These are phyloP conservation scores for Pulveroboletus sp. DNA, from an alignment of 768 basidiomycete species.

Conservation along the genomic window DNA sequence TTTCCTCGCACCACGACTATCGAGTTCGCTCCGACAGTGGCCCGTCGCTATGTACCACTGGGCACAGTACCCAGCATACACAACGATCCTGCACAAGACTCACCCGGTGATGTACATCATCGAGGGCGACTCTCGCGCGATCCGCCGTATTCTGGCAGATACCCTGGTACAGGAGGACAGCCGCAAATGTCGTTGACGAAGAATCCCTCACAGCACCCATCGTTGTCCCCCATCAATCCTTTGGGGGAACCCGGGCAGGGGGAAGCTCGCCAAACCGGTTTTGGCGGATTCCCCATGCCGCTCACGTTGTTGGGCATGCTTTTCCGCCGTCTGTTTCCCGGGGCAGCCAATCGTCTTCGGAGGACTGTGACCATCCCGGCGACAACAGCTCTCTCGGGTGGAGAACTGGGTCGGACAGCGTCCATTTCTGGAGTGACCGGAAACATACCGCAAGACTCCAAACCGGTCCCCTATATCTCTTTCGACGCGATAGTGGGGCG, in stretches of 20 bases:
- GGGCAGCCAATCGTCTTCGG: slow-evolving; percentile 50
- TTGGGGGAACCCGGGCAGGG: slow-evolving; percentile 10
- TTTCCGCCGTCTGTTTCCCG: slow-evolving; percentile 60
- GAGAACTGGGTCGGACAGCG: slow-evolving; percentile 26
- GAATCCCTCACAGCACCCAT: slow-evolving; percentile 13
- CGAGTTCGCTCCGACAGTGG: slow-evolving; percentile 46
- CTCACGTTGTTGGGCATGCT: slow-evolving; percentile 48
- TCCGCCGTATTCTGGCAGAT: slow-evolving; percentile 13
- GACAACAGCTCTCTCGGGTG: slow-evolving; percentile 51
- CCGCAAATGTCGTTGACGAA: slow-evolving; percentile 16
- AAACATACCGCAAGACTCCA: slow-evolving; percentile 39
- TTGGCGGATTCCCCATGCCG: slow-evolving; percentile 77
- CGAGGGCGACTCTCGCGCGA: slow-evolving; percentile 8
- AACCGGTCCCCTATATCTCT: slow-evolving; percentile 71
- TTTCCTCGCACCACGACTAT: slow-evolving; percentile 45
- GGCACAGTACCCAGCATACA: slow-evolving; percentile 26
- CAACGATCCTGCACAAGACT: slow-evolving; percentile 10
- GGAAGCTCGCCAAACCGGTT: slow-evolving; percentile 41
- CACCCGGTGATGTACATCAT: slow-evolving; percentile 3
- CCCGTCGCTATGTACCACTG: slow-evolving; percentile 23
- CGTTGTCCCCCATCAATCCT: slow-evolving; percentile 12
- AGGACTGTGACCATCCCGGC: slow-evolving; percentile 74
- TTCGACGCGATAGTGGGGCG: slow-evolving; percentile 84
- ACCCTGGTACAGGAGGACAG: slow-evolving; percentile 6
- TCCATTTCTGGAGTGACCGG: slow-evolving; percentile 11